Conservation (phyloP, 306 rosid genomes). For the Purshia tridentata region DNA sequence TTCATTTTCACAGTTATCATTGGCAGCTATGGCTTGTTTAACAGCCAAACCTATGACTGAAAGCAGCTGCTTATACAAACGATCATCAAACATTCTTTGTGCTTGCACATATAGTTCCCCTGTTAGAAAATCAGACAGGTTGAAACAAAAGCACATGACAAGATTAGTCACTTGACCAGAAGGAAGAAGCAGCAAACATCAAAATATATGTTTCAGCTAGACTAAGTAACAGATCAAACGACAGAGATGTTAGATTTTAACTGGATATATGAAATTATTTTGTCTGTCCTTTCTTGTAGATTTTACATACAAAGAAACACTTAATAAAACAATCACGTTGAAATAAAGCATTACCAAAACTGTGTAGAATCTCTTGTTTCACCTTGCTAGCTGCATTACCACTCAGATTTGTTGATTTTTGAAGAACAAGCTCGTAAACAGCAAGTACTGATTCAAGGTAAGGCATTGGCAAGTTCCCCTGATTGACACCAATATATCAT, state of each 20-base stretch:
- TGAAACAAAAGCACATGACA: slow-evolving; percentile 11
- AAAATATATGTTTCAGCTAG: neutral
- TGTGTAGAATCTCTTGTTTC: slow-evolving; percentile 90
- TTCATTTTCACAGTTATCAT: slow-evolving; percentile 74
- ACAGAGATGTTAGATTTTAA: neutral
- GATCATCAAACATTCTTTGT: slow-evolving; percentile 67
- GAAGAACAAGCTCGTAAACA: slow-evolving; percentile 76
- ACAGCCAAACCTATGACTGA: slow-evolving; percentile 63
- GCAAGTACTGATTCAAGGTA: slow-evolving; percentile 79
- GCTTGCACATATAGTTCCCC: slow-evolving; percentile 93
- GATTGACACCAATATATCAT: slow-evolving; percentile 40
- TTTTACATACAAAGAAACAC: neutral
- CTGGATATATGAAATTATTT: neutral
- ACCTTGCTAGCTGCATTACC: slow-evolving; percentile 69
- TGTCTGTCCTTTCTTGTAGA: neutral
- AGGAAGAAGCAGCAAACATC: slow-evolving; percentile 1
- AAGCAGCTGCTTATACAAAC: slow-evolving; percentile 64
- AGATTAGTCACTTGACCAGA: neutral
- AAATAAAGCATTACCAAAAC: slow-evolving; percentile 75
- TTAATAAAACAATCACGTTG: slow-evolving; percentile 13
- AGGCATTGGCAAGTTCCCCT: slow-evolving; percentile 86
- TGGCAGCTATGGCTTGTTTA: slow-evolving; percentile 61
- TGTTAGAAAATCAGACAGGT: slow-evolving; percentile 37
- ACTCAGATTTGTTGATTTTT: slow-evolving; percentile 58
- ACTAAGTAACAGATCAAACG: neutral